phyloP scores from a whole-genome alignment of 768 basidiomycete genomes.

The Coprinopsis sp. region DNA sequence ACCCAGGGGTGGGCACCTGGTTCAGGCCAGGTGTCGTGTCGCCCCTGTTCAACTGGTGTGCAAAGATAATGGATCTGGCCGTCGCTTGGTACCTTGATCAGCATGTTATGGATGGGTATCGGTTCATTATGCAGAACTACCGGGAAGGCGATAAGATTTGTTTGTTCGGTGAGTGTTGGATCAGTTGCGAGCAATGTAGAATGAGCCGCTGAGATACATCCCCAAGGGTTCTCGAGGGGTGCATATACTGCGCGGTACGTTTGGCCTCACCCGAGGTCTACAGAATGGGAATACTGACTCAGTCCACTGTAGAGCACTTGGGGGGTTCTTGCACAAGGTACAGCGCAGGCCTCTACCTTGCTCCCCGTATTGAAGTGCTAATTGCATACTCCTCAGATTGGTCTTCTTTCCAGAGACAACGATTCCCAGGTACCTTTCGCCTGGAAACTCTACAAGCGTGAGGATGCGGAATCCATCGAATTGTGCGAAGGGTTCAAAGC shows the following conservation, averaged over 20 bases:
- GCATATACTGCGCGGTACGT: conserved; percentile 42
- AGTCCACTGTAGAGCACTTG: conserved; percentile 53
- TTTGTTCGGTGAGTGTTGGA: conserved; percentile 51
- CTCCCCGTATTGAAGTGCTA: background rate
- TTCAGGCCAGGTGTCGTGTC: conserved; percentile 63
- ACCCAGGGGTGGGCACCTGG: conserved; percentile 51
- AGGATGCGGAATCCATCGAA: conserved; percentile 37
- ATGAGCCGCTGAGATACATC: background rate
- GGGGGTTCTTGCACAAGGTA: conserved; percentile 71
- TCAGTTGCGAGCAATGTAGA: background rate
- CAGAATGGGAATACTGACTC: background rate
- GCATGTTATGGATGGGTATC: conserved; percentile 74
- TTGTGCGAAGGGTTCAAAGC: conserved; percentile 66
- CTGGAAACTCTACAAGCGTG: conserved; percentile 63
- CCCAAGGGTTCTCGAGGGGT: conserved; percentile 67
- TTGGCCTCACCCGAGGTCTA: conserved; percentile 23
- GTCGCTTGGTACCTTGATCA: conserved; percentile 73
- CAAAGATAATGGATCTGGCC: conserved; percentile 61
- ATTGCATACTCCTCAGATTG: conserved; percentile 42
- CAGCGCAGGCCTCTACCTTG: background rate
- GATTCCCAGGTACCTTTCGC: conserved; percentile 68
- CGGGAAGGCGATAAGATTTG: conserved; percentile 69
- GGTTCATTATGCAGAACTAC: conserved; percentile 77
- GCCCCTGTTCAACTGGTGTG: conserved; percentile 53
- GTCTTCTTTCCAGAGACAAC: conserved; percentile 66